A percentile compares a stretch with the other conserved stretches of the same genome.
phyloP scores from a whole-genome alignment of 1,139 yeast species.

The Blastobotrys illinoisensis region DNA sequence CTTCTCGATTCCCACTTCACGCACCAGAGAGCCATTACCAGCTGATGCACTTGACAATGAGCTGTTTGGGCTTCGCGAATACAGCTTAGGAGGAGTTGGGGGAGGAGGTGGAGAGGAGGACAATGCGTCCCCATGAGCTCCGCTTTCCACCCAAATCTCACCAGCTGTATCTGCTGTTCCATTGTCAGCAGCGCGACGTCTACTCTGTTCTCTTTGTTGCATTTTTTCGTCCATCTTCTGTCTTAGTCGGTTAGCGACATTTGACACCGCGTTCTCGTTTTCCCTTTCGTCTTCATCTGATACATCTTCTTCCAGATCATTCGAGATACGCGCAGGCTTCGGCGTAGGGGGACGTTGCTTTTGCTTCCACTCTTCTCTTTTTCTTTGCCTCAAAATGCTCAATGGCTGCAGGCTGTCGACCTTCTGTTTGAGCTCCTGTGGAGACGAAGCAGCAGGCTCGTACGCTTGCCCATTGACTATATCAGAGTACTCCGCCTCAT shows the following conservation, averaged over 20 bases:
- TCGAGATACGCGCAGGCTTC: neutral
- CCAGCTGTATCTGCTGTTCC: neutral
- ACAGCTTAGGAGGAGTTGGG: neutral
- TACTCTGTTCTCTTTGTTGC: neutral
- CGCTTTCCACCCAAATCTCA: neutral
- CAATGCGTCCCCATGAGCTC: neutral
- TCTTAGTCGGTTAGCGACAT: neutral
- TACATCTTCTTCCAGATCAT: neutral
- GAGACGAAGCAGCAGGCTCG: neutral
- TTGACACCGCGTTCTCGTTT: neutral
- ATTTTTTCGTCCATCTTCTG: neutral
- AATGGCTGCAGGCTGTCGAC: neutral
- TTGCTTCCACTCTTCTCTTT: neutral
- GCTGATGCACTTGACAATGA: neutral
- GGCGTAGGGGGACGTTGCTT: neutral
- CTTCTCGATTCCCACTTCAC: neutral
- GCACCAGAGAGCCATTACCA: neutral
- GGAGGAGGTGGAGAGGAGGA: neutral
- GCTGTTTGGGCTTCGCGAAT: neutral
- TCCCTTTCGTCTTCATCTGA: neutral
- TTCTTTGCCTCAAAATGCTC: neutral
- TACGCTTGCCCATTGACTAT: constrained; percentile 4
- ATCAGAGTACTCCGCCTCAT: constrained; percentile 9
- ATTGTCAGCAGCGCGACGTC: neutral
- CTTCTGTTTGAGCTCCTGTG: neutral